Conservation (phyloP, 2,329 filamentous ascomycete genomes). For the Colletotrichum echinochloae region DNA sequence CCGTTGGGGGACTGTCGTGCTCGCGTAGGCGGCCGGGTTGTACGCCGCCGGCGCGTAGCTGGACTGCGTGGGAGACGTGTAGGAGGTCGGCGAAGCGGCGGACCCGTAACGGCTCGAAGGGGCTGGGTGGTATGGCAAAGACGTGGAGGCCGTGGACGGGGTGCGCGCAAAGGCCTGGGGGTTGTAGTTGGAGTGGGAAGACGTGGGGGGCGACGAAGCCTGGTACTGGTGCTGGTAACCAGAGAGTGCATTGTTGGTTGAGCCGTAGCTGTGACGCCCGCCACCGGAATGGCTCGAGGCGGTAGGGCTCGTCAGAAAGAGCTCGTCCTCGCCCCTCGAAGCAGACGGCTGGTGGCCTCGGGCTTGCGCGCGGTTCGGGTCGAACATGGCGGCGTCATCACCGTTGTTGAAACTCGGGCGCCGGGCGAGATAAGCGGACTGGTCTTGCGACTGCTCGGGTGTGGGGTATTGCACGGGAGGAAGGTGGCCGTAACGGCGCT, state of each 20-base stretch:
- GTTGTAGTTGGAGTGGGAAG: conserved; percentile 72
- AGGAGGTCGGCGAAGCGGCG: conserved; percentile 52
- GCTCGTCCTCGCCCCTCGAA: conserved; percentile 65
- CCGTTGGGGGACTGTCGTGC: conserved; percentile 60
- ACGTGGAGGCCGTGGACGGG: conserved; percentile 67
- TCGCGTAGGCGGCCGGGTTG: conserved; percentile 71
- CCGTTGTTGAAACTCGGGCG: conserved; percentile 81
- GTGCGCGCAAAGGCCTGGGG: conserved; percentile 73
- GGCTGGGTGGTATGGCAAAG: conserved; percentile 62
- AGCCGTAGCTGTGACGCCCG: conserved; percentile 54
- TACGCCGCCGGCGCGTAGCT: conserved; percentile 66
- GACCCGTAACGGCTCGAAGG: conserved; percentile 54
- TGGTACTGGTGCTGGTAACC: conserved; percentile 67
- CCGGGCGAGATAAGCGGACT: conserved; percentile 58
- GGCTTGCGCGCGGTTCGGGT: conserved; percentile 35
- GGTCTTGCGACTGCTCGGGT: conserved; percentile 55
- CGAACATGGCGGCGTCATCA: conserved; percentile 70
- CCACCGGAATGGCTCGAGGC: conserved; percentile 46
- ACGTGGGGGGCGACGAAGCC: conserved; percentile 58
- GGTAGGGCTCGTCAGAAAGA: conserved; percentile 69
- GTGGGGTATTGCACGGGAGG: conserved; percentile 74
- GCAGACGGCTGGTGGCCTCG: conserved; percentile 46
- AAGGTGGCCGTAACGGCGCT: conserved; percentile 74
- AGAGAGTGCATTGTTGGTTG: conserved; percentile 60
- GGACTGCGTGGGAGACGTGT: conserved; percentile 50